Percentiles rank a stretch among this genome's conserved stretches.
These are phyloP conservation scores for Trametes cubensis DNA, from an alignment of 768 basidiomycete genomes.

Conservation along the genomic window DNA sequence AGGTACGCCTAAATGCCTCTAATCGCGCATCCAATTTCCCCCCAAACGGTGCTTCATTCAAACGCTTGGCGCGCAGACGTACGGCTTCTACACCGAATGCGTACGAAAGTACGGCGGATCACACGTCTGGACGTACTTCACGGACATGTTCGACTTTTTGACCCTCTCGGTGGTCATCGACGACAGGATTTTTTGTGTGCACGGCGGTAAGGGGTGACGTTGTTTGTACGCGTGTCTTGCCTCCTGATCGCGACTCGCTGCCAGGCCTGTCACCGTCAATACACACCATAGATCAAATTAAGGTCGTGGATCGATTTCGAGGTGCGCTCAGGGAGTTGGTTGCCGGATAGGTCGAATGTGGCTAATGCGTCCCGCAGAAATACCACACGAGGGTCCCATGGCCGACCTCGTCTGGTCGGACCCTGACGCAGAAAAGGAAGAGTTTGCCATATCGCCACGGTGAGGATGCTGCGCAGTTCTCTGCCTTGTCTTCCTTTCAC, in stretches of 20 bases:
- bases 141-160: conserved; percentile 99
- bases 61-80: conserved; percentile 61
- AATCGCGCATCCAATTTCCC: not conserved
- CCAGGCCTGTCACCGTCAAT: conserved; percentile 95
- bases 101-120: conserved; percentile 95
- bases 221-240: not conserved
- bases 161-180: conserved; percentile 98
- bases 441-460: conserved; percentile 99
- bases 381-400: conserved; percentile 99
- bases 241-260: conserved; percentile 11
- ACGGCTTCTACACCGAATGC: conserved; percentile 99
- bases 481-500: conserved; percentile 18
- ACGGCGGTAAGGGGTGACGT: conserved; percentile 70
- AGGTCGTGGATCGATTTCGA: conserved; percentile 97
- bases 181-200: conserved; percentile 98
- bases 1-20: conserved; percentile 58
- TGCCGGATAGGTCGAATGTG: not conserved
- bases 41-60: conserved; percentile 33
- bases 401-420: conserved; percentile 99
- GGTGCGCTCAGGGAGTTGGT: conserved; percentile 48
- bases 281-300: conserved; percentile 99
- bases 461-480: conserved; percentile 39
- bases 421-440: conserved; percentile 98
- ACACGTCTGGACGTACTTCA: conserved; percentile 98
- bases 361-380: conserved; percentile 60